Conservation (phyloP, 495 filamentous ascomycete species). For the Lophiostoma macrostomum region DNA sequence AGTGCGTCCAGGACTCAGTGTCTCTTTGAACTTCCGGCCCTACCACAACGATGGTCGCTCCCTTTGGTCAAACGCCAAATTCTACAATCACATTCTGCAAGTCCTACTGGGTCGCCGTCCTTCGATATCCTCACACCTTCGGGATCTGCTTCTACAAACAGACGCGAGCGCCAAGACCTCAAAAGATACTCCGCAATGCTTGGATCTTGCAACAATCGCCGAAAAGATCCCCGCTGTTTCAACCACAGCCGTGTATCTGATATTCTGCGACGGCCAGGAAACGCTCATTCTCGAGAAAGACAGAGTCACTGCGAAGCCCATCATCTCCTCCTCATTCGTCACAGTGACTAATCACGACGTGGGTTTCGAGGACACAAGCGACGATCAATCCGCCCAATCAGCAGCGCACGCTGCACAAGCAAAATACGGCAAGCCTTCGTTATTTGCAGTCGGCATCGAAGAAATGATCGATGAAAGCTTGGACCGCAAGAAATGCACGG, state of each 20-base stretch:
- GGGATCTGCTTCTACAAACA: constrained; percentile 45
- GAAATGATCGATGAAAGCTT: constrained; percentile 28
- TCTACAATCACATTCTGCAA: constrained; percentile 50
- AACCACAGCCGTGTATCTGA: constrained; percentile 58
- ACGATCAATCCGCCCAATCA: constrained; percentile 7
- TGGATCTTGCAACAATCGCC: constrained; percentile 33
- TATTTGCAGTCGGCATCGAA: constrained; percentile 20
- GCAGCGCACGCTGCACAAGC: constrained; percentile 13
- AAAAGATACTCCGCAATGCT: neutral
- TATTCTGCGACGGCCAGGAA: constrained; percentile 49
- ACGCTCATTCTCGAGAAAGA: constrained; percentile 59
- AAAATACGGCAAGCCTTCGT: constrained; percentile 30
- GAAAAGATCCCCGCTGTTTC: constrained; percentile 38
- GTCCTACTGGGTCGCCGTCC: constrained; percentile 57
- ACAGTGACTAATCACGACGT: constrained; percentile 57
- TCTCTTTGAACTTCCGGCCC: constrained; percentile 64
- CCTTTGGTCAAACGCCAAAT: constrained; percentile 41
- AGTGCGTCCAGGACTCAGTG: constrained; percentile 52
- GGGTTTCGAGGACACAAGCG: constrained; percentile 8
- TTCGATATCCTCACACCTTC: constrained; percentile 54
- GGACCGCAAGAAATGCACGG: constrained; percentile 21
- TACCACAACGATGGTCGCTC: constrained; percentile 48
- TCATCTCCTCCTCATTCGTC: constrained; percentile 50
- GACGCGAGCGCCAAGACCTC: neutral
- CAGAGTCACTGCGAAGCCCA: constrained; percentile 43